phyloP scores from a whole-genome alignment of 495 filamentous ascomycete species.

The Bacidia rubella region DNA sequence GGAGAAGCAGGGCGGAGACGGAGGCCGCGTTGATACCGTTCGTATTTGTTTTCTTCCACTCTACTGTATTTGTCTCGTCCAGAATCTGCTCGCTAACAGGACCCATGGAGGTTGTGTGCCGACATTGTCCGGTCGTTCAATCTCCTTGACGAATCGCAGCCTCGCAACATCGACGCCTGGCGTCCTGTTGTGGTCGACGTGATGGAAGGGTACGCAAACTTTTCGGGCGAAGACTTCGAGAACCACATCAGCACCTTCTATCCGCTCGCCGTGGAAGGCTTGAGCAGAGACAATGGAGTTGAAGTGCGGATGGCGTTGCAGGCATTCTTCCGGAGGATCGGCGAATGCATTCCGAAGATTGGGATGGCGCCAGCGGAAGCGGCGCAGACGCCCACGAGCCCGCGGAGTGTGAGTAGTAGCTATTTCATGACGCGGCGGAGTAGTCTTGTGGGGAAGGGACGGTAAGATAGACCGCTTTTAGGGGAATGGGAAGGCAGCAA shows the following conservation, averaged over 20 bases:
- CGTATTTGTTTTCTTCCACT: slow-evolving; percentile 18
- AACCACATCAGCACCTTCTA: slow-evolving; percentile 74
- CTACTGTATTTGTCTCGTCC: too few species aligned
- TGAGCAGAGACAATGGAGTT: slow-evolving; percentile 60
- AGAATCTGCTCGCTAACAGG: neutral
- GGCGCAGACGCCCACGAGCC: slow-evolving; percentile 32
- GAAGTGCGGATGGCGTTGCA: slow-evolving; percentile 71
- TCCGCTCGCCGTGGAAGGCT: slow-evolving; percentile 68
- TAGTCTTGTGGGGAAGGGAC: slow-evolving; percentile 12
- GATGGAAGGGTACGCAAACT: slow-evolving; percentile 84
- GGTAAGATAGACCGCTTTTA: neutral
- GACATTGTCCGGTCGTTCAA: slow-evolving; percentile 81
- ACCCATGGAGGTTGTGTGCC: slow-evolving; percentile 50
- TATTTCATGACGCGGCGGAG: slow-evolving; percentile 18
- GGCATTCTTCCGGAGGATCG: slow-evolving; percentile 60
- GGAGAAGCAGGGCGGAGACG: slow-evolving; percentile 60
- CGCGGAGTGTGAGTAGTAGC: slow-evolving; percentile 22
- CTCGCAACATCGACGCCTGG: slow-evolving; percentile 93
- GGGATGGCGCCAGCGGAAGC: slow-evolving; percentile 37
- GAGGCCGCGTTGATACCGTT: slow-evolving; percentile 84
- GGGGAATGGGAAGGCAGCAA: neutral
- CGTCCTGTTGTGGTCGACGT: slow-evolving; percentile 94
- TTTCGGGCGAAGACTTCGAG: slow-evolving; percentile 69
- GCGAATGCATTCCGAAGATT: slow-evolving; percentile 64
- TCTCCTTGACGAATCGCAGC: slow-evolving; percentile 78